phyloP scores from a whole-genome alignment of 2,329 filamentous ascomycete genomes.

The Aspergillus terreus region DNA sequence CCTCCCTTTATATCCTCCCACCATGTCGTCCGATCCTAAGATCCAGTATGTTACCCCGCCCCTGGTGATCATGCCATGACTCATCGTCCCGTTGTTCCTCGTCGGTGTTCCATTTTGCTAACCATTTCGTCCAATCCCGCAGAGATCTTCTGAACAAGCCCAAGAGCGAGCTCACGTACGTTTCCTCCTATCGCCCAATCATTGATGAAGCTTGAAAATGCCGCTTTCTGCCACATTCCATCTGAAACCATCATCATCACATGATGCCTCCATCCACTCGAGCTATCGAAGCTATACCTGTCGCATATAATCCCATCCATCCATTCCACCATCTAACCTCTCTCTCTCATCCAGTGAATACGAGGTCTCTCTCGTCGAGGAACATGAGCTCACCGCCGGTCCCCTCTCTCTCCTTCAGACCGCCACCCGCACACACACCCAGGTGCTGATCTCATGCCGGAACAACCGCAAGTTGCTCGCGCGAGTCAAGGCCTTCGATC shows the following conservation, averaged over 20 bases:
- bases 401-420: constrained; percentile 94
- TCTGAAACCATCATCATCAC: constrained; percentile 1
- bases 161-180: constrained; percentile 86
- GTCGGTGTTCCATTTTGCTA: constrained; percentile 4
- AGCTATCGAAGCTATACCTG: neutral
- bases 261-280: constrained; percentile 3
- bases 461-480: constrained; percentile 98
- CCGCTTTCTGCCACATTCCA: constrained; percentile 6
- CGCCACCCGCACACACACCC: constrained; percentile 87
- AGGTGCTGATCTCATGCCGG: constrained; percentile 94
- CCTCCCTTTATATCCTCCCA: constrained; percentile 23
- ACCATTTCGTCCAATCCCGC: constrained; percentile 29
- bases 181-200: constrained; percentile 19
- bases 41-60: constrained; percentile 58
- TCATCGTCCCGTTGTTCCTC: constrained; percentile 16
- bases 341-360: constrained; percentile 64
- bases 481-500: constrained; percentile 95
- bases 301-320: constrained; percentile 17
- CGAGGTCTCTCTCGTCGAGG: constrained; percentile 77
- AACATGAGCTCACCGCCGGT: constrained; percentile 74
- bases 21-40: constrained; percentile 63
- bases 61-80: constrained; percentile 11
- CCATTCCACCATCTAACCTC: constrained; percentile 18
- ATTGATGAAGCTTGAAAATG: neutral
- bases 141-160: constrained; percentile 89